A percentile compares a stretch with the other conserved stretches of the same genome.
Conservation (phyloP, 2,329 filamentous ascomycete genomes). For the Trichophyton simii region DNA sequence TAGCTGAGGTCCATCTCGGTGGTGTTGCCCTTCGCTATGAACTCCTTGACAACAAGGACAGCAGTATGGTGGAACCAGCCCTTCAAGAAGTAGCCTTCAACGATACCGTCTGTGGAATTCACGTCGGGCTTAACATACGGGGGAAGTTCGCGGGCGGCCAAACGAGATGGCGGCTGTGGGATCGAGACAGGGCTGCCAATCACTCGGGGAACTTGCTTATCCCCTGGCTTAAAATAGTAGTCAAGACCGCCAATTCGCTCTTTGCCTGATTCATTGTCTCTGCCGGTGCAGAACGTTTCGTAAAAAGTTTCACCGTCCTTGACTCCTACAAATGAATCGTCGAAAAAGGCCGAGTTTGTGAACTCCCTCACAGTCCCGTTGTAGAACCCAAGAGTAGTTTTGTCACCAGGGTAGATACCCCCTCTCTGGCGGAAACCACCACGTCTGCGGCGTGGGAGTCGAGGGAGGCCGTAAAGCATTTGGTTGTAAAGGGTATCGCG, state of each 20-base stretch:
- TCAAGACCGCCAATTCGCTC: too few relatives aligned
- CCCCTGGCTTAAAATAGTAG: too few relatives aligned
- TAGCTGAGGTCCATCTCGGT: conserved; percentile 22
- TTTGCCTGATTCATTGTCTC: conserved; percentile 5
- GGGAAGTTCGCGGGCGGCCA: conserved; percentile 26
- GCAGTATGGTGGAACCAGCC: conserved; percentile 30
- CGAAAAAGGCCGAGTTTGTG: conserved; percentile 18
- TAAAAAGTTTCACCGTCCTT: conserved; percentile 32
- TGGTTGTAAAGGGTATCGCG: conserved; percentile 24
- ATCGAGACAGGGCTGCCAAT: conserved; percentile 27
- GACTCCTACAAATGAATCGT: conserved; percentile 23
- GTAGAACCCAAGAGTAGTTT: conserved; percentile 20
- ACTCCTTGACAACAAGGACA: conserved; percentile 21
- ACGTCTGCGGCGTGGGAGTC: background rate
- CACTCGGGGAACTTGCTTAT: background rate
- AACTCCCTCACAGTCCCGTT: conserved; percentile 20
- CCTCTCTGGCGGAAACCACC: conserved; percentile 9
- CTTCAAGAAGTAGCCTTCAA: conserved; percentile 36
- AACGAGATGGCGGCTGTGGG: conserved; percentile 18
- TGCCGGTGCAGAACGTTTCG: conserved; percentile 23
- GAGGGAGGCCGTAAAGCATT: conserved; percentile 18
- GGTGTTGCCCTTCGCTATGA: too few relatives aligned
- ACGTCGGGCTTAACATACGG: conserved; percentile 28
- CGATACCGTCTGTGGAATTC: conserved; percentile 20
- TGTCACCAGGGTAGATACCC: conserved; percentile 18